phyloP scores from a whole-genome alignment of 2,329 filamentous ascomycete genomes.

The Cladosporium sphaerospermum region DNA sequence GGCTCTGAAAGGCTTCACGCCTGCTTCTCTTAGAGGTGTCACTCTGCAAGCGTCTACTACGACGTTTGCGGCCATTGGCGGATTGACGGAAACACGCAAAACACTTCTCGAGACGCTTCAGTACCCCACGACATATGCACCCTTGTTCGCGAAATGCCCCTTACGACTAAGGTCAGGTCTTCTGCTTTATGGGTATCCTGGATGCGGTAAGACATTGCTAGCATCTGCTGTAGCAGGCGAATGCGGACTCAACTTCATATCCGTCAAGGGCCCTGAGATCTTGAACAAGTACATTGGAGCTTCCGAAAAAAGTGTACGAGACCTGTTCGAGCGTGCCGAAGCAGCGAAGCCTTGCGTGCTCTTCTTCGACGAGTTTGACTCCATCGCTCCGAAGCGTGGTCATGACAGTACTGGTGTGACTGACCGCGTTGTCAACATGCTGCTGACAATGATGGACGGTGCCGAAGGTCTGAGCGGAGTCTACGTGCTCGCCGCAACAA shows the following conservation, averaged over 20 bases:
- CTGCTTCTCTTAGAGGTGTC: slow-evolving; percentile 88
- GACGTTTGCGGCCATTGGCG: slow-evolving; percentile 87
- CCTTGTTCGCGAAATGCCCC: slow-evolving; percentile 93
- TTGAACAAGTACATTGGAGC: slow-evolving; percentile 99
- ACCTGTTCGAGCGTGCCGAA: slow-evolving; percentile 86
- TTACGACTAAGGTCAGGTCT: slow-evolving; percentile 89
- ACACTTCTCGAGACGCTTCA: slow-evolving; percentile 92
- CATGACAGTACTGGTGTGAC: slow-evolving; percentile 98
- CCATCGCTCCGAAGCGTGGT: slow-evolving; percentile 91
- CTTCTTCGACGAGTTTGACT: slow-evolving; percentile 99
- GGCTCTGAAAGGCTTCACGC: slow-evolving; percentile 87
- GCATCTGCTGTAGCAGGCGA: slow-evolving; percentile 96
- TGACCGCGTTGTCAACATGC: slow-evolving; percentile 94
- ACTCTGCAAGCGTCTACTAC: slow-evolving; percentile 88
- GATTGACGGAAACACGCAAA: slow-evolving; percentile 75
- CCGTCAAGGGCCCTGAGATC: slow-evolving; percentile 95
- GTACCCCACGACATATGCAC: slow-evolving; percentile 95
- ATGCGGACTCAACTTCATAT: slow-evolving; percentile 97
- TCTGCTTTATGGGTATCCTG: slow-evolving; percentile 88
- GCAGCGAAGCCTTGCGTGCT: slow-evolving; percentile 89
- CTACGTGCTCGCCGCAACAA: slow-evolving; percentile 92
- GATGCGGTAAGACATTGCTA: slow-evolving; percentile 92
- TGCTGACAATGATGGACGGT: slow-evolving; percentile 97
- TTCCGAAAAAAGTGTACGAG: slow-evolving; percentile 90
- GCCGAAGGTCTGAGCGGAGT: slow-evolving; percentile 92